phyloP scores from a whole-genome alignment of 352 stramenopile genomes.

The Pythium volutum region DNA sequence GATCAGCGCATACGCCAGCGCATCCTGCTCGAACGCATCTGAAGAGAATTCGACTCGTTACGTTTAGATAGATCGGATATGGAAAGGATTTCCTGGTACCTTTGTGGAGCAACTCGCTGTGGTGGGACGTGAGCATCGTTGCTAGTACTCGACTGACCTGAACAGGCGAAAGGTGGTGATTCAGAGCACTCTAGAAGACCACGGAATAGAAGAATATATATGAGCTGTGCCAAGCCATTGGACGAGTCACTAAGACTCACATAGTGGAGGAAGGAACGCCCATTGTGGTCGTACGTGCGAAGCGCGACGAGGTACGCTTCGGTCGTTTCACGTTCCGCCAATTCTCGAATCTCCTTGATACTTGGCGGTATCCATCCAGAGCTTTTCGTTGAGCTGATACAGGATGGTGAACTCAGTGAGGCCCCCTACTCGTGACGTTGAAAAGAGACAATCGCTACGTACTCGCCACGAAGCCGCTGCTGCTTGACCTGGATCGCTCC shows the following conservation, averaged over 20 bases:
- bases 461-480: conserved; percentile 3
- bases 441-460: not conserved
- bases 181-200: conserved; percentile 8
- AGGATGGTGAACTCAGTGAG: too few relatives aligned
- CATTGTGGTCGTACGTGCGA: conserved; percentile 31
- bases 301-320: conserved; percentile 35
- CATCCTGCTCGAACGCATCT: conserved; percentile 42
- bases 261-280: conserved; percentile 58
- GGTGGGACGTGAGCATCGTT: conserved; percentile 1
- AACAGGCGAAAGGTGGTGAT: not conserved
- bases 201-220: too few relatives aligned
- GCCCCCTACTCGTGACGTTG: too few relatives aligned
- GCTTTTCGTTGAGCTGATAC: conserved; percentile 2
- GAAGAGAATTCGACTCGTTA: not conserved
- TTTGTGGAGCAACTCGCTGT: not conserved
- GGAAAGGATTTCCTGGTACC: not conserved
- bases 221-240: too few relatives aligned
- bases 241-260: conserved; percentile 33
- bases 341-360: conserved; percentile 39
- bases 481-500: conserved; percentile 10
- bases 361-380: conserved; percentile 34
- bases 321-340: conserved; percentile 23
- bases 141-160: not conserved
- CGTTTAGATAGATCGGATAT: not conserved
- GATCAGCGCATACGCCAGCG: conserved; percentile 51